Evolutionary conservation across 371 early-diverging fungal species (phyloP), one percentile per base, ranked within the genome.

Genomic region (Syncephalis plumigaleata): DNA sequence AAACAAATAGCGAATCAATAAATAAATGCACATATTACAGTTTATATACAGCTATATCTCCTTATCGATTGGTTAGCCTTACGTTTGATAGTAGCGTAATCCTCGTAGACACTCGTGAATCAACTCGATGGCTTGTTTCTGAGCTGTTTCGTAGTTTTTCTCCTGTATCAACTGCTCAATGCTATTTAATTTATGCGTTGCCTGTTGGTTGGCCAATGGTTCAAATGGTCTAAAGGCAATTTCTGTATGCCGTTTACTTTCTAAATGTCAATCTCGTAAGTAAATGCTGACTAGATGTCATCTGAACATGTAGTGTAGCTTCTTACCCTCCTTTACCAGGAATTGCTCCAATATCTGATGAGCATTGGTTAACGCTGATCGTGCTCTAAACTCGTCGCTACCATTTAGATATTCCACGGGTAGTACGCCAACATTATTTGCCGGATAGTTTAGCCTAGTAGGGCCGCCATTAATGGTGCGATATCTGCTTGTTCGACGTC

Each of bases 401-500:
- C 66, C 68, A 36, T 77, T 60, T 25, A 92, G 68, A 59, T 84
- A 92, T 13, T 50, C 54, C 40, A 91, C 54, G 0, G 93, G 95
- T 2, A 92, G 62, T 20, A 75, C 76, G 21, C 95, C 95, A 5
- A 91, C 93, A 17, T 90, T 89, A 60, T 95, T 95, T 16, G 87
- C 78, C 2, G 95, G 95, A 50, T 78, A 72, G 49, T 79, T 71
- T 1, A 87, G 3, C 93, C 93, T 26, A 91, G 66, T 9, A 95
- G 64, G 25, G 87, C 65, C 0, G 92, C 77, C 92, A 95, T 91
- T 44, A 95, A 70, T 11, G 93, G 93, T 0, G 95, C 91, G 60
- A 95, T 83, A 65, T 92, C 95, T 2, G 95, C 95, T 57, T 95
- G 93, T 45, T 67, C 67, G 22, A 95, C 80, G 62, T 92, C 93